Conservation (phyloP, 768 basidiomycete genomes). For the Russula vinacea region DNA sequence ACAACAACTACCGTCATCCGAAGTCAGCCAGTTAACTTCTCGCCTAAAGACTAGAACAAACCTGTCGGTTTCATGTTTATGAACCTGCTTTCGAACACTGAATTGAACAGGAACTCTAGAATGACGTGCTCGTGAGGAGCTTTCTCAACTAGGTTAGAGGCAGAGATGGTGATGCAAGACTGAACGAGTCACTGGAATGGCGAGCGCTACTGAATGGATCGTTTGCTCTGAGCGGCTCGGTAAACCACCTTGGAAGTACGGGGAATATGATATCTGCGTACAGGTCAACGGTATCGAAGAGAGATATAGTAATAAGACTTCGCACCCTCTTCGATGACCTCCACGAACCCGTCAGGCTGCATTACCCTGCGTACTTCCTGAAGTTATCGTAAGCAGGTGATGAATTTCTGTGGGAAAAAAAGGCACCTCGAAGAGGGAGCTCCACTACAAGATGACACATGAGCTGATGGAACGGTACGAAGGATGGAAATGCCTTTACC, state of each 20-base stretch:
- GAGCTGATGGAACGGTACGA: conserved; percentile 44
- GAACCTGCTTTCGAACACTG: conserved; percentile 31
- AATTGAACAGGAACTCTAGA: conserved; percentile 30
- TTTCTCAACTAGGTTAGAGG: conserved; percentile 19
- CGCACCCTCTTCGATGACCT: conserved; percentile 71
- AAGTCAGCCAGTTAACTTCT: conserved; percentile 1
- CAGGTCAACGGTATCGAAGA: not conserved
- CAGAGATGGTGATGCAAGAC: conserved; percentile 10
- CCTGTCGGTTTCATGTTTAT: conserved; percentile 32
- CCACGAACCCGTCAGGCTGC: conserved; percentile 64
- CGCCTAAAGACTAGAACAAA: conserved; percentile 5
- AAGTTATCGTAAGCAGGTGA: conserved; percentile 31
- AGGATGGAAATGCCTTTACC: conserved; percentile 26
- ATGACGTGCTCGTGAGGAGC: conserved; percentile 27
- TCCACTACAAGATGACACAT: conserved; percentile 37
- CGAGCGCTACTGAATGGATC: conserved; percentile 13
- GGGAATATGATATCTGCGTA: conserved; percentile 69
- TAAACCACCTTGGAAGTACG: conserved; percentile 74
- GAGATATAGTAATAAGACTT: not conserved
- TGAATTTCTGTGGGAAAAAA: conserved; percentile 5
- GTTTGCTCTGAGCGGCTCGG: conserved; percentile 55
- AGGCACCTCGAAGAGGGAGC: conserved; percentile 17
- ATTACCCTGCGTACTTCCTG: conserved; percentile 74
- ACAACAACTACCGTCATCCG: conserved; percentile 22
- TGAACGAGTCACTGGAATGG: conserved; percentile 9